Percentiles rank a stretch among this genome's conserved stretches.
phyloP scores from a whole-genome alignment of 1,139 yeast species.

The Zhuliangozyma blackwelliae region DNA sequence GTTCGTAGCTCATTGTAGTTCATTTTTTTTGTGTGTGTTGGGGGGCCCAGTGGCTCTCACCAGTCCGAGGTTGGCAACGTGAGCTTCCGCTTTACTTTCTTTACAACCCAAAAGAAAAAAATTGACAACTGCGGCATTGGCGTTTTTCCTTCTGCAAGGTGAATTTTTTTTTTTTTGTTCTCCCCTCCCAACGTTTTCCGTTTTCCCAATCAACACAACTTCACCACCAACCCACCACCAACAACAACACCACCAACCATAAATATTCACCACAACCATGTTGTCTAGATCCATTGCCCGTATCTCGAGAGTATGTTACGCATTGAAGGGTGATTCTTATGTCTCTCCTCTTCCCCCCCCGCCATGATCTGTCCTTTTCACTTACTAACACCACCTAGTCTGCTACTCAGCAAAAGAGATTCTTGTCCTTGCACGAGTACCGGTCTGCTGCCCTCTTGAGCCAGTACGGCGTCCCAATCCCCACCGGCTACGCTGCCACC shows the following conservation, averaged over 20 bases:
- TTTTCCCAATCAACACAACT: neutral
- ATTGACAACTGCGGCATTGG: no score
- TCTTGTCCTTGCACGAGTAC: slow-evolving; percentile 88
- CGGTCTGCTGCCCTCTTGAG: slow-evolving; percentile 88
- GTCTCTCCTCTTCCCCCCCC: no score
- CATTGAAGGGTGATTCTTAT: neutral
- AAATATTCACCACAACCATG: slow-evolving; percentile 15
- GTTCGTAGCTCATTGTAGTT: no score
- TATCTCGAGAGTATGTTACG: slow-evolving; percentile 40
- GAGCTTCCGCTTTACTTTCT: no score
- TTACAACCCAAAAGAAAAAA: no score
- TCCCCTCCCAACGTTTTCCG: neutral
- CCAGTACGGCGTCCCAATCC: slow-evolving; percentile 84
- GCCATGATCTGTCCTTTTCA: no score
- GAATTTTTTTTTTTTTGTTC: neutral
- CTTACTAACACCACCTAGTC: slow-evolving; percentile 8
- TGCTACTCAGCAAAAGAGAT: slow-evolving; percentile 47
- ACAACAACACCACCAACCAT: no score
- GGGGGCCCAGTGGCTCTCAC: no score
- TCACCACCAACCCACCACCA: no score
- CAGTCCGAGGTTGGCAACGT: no score
- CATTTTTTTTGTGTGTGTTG: no score
- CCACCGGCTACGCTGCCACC: slow-evolving; percentile 86
- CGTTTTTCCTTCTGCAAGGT: neutral
- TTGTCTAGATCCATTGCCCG: slow-evolving; percentile 42